Percentiles rank a stretch among this genome's conserved stretches.
Evolutionary conservation across 352 stramenopile genomes (phyloP).

Genomic region (Plasmopara viticola): DNA sequence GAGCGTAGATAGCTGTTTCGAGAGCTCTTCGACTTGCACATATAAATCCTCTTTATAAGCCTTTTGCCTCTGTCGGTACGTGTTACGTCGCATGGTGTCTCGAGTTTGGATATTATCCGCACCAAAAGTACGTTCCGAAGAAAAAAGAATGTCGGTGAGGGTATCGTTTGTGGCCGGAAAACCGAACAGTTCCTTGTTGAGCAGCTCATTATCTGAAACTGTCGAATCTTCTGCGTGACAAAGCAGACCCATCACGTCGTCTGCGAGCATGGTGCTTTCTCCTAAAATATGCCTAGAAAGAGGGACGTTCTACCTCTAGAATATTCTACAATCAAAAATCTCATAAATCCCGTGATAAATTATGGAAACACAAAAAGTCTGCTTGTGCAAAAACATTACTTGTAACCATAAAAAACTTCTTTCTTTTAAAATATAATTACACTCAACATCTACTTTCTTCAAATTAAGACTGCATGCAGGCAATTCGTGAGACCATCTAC

Average conservation of each 20-base stretch:
- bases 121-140: background rate
- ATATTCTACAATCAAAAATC: no score
- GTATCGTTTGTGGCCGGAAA: background rate
- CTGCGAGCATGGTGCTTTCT: conserved; percentile 1
- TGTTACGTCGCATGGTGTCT: conserved; percentile 19
- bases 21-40: conserved; percentile 11
- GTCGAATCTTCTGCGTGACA: conserved; percentile 8
- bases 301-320: no score
- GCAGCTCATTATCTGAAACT: conserved; percentile 5
- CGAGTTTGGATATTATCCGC: conserved; percentile 11
- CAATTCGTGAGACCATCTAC: conserved; percentile 66
- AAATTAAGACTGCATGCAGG: conserved; percentile 34
- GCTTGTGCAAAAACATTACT: no score
- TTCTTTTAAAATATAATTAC: no score
- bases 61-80: conserved; percentile 25
- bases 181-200: conserved; percentile 16
- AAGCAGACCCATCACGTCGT: conserved; percentile 17
- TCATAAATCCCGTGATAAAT: no score
- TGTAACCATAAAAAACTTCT: no score
- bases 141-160: background rate
- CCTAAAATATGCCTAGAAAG: no score
- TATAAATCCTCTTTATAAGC: conserved; percentile 9
- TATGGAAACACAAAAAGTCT: no score
- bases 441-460: no score
- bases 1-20: conserved; percentile 4